Conservation (phyloP, 2,329 filamentous ascomycete genomes). For the Ophiocordyceps sinensis region DNA sequence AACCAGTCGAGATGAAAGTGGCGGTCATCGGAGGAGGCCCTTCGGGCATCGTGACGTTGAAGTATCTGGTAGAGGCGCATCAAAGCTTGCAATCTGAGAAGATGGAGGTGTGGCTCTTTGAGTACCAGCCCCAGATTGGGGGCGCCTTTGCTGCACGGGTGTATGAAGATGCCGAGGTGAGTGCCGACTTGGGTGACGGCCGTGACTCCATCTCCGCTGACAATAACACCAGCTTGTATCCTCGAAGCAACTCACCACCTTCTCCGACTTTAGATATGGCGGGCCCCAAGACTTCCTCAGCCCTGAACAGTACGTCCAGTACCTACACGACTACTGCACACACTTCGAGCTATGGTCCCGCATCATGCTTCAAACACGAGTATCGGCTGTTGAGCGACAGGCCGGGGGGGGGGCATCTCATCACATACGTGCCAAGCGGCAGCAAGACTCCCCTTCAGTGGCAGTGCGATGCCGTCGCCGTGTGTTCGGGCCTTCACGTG, state of each 20-base stretch:
- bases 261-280: conserved; percentile 27
- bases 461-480: conserved; percentile 26
- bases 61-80: conserved; percentile 18
- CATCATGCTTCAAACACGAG: conserved; percentile 18
- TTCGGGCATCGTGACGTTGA: conserved; percentile 21
- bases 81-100: conserved; percentile 14
- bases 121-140: conserved; percentile 23
- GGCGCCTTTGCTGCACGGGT: conserved; percentile 27
- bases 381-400: conserved; percentile 11
- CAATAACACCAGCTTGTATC: conserved; percentile 20
- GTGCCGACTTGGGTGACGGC: conserved; percentile 27
- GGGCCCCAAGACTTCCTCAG: conserved; percentile 25
- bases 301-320: conserved; percentile 20
- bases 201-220: background rate
- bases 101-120: conserved; percentile 25
- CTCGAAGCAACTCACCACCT: conserved; percentile 30
- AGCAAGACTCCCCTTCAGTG: conserved; percentile 5
- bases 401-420: background rate
- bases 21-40: conserved; percentile 23
- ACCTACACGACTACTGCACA: conserved; percentile 23
- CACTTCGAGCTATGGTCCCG: conserved; percentile 21
- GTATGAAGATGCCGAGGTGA: conserved; percentile 28
- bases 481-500: conserved; percentile 27
- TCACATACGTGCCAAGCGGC: background rate
- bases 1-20: conserved; percentile 10